Evolutionary conservation across 441 rosid genomes (phyloP).

Genomic region (Erysimum pusillum): DNA sequence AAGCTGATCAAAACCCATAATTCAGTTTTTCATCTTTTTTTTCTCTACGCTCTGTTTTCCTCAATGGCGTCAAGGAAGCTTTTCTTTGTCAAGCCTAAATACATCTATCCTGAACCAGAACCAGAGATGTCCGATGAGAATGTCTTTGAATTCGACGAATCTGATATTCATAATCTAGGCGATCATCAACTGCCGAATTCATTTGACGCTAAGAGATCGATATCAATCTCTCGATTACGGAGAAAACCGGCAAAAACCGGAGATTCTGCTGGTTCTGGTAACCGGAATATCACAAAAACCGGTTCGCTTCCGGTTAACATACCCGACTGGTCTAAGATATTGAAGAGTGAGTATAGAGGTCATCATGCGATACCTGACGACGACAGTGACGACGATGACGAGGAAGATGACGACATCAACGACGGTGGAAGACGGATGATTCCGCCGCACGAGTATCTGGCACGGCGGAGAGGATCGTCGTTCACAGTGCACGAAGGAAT

Average conservation of each 20-base stretch:
- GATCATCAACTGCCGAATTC: constrained; percentile 30
- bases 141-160: constrained; percentile 71
- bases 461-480: constrained; percentile 68
- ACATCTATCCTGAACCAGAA: constrained; percentile 52
- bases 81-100: constrained; percentile 49
- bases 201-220: constrained; percentile 43
- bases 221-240: constrained; percentile 52
- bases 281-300: constrained; percentile 14
- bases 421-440: constrained; percentile 48
- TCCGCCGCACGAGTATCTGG: constrained; percentile 74
- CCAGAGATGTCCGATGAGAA: constrained; percentile 24
- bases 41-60: constrained; percentile 18
- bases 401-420: constrained; percentile 36
- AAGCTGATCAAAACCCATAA: constrained; percentile 19
- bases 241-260: constrained; percentile 49
- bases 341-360: constrained; percentile 52
- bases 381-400: constrained; percentile 44
- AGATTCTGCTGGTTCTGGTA: constrained; percentile 21
- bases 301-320: constrained; percentile 80
- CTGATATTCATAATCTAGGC: constrained; percentile 57
- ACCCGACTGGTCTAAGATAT: constrained; percentile 91
- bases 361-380: constrained; percentile 43
- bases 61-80: constrained; percentile 68
- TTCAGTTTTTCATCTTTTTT: constrained; percentile 2
- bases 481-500: constrained; percentile 65